A percentile compares a stretch with the other conserved stretches of the same genome.
Evolutionary conservation across 345 rosid genomes (phyloP).

Genomic region (Salix exigua): DNA sequence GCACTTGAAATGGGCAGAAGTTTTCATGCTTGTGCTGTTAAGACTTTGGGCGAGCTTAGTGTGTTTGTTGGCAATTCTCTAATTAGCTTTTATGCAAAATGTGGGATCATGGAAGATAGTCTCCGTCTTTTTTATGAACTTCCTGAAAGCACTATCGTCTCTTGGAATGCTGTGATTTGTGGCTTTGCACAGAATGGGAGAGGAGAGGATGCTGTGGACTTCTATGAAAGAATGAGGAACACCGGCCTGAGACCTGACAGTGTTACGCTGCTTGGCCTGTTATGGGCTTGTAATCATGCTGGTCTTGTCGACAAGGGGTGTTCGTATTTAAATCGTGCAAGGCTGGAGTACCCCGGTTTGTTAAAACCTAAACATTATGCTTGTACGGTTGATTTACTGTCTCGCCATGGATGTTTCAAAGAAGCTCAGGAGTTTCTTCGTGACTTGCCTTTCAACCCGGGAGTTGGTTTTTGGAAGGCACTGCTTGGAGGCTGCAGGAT

Average conservation of each 20-base stretch:
- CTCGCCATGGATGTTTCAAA: slow-evolving; percentile 56
- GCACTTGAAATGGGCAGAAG: slow-evolving; percentile 64
- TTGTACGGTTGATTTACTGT: slow-evolving; percentile 74
- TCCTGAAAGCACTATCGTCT: slow-evolving; percentile 37
- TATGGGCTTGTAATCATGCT: slow-evolving; percentile 78
- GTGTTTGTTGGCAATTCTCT: slow-evolving; percentile 59
- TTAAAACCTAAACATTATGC: slow-evolving; percentile 68
- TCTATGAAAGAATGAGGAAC: slow-evolving; percentile 45
- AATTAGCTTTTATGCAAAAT: slow-evolving; percentile 73
- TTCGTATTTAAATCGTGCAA: slow-evolving; percentile 49
- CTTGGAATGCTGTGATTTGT: slow-evolving; percentile 78
- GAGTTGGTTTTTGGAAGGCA: slow-evolving; percentile 88
- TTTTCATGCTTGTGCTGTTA: slow-evolving; percentile 63
- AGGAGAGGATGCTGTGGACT: slow-evolving; percentile 59
- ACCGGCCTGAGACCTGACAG: slow-evolving; percentile 48
- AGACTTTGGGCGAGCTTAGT: slow-evolving; percentile 39
- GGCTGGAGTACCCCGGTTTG: slow-evolving; percentile 29
- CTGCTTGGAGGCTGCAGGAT: slow-evolving; percentile 80
- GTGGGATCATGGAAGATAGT: slow-evolving; percentile 74
- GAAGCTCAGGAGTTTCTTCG: slow-evolving; percentile 54
- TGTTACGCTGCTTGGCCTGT: slow-evolving; percentile 61
- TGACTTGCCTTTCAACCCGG: slow-evolving; percentile 62
- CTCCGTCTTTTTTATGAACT: slow-evolving; percentile 47
- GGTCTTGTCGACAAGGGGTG: slow-evolving; percentile 67
- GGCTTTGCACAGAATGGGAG: slow-evolving; percentile 77